These are phyloP conservation scores for Linaria vulgaris DNA, from an alignment of 257 asterid genomes.

Conservation along the genomic window DNA sequence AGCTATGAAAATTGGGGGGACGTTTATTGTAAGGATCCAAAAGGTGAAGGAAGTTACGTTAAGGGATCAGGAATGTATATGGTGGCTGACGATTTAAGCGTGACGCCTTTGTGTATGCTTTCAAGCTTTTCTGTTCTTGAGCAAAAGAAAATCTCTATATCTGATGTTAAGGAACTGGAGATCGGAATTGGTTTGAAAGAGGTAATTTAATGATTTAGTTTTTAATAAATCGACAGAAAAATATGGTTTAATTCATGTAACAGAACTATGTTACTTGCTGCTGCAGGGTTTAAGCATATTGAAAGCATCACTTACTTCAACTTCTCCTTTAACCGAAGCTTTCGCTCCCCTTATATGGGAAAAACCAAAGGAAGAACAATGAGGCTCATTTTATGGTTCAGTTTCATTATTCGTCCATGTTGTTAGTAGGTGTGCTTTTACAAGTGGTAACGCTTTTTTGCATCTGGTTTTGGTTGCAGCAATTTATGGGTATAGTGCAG, in stretches of 20 bases:
- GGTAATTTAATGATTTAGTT: slow-evolving; percentile 6
- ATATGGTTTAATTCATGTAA: too few relatives aligned
- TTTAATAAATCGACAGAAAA: background rate
- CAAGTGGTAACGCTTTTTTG: too few relatives aligned
- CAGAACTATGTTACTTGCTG: background rate
- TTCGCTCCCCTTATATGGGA: background rate
- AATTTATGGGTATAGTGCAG: too few relatives aligned
- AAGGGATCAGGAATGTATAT: background rate
- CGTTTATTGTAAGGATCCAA: background rate
- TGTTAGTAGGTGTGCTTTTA: too few relatives aligned
- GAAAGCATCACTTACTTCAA: slow-evolving; percentile 9
- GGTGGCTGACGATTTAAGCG: slow-evolving; percentile 28
- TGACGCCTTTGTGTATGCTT: slow-evolving; percentile 13
- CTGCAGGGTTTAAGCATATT: slow-evolving; percentile 20
- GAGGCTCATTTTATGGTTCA: too few relatives aligned
- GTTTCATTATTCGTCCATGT: too few relatives aligned
- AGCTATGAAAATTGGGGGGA: background rate
- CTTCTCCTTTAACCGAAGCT: slow-evolving; percentile 16
- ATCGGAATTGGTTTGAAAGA: slow-evolving; percentile 16
- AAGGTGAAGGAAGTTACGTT: slow-evolving; percentile 13
- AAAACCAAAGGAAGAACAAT: too few relatives aligned
- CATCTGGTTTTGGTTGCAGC: too few relatives aligned
- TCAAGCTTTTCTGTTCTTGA: background rate
- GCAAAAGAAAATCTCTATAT: background rate
- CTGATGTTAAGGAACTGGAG: slow-evolving; percentile 20